Conservation (phyloP, 2,329 filamentous ascomycete genomes). For the Metarhizium brunneum region DNA sequence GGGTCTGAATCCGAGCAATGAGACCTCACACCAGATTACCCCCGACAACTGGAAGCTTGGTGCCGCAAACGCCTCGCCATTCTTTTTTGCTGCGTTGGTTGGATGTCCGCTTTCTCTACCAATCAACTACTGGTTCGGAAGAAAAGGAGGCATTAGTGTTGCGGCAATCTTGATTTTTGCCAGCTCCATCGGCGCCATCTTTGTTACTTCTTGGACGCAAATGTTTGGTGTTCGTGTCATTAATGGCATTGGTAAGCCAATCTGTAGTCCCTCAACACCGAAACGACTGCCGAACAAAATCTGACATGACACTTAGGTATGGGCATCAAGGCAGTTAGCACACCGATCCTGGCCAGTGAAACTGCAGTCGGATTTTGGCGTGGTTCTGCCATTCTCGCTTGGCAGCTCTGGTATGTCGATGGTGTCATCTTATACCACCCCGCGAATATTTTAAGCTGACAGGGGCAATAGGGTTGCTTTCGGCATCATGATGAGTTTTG, state of each 20-base stretch:
- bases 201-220: conserved; percentile 21
- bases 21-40: background rate
- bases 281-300: background rate
- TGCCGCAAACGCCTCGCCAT: conserved; percentile 29
- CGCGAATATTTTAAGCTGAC: background rate
- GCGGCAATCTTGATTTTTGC: conserved; percentile 29
- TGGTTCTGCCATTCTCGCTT: conserved; percentile 36
- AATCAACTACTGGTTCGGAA: conserved; percentile 30
- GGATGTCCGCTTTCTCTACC: conserved; percentile 31
- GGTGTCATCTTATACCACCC: background rate
- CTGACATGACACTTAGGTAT: conserved; percentile 23
- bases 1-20: conserved; percentile 9
- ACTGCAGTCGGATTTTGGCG: conserved; percentile 38
- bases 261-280: background rate
- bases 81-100: conserved; percentile 27
- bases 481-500: conserved; percentile 26
- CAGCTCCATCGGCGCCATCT: conserved; percentile 28
- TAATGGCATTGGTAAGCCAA: conserved; percentile 27
- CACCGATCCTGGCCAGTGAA: conserved; percentile 36
- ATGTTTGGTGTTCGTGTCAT: conserved; percentile 26
- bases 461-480: conserved; percentile 18
- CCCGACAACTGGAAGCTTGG: conserved; percentile 28
- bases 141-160: conserved; percentile 28
- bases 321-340: conserved; percentile 39
- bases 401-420: conserved; percentile 30